Percentiles rank a stretch among this genome's conserved stretches.
phyloP scores from a whole-genome alignment of 1,284 basidiomycete genomes.

The Microbotryum scabiosae region DNA sequence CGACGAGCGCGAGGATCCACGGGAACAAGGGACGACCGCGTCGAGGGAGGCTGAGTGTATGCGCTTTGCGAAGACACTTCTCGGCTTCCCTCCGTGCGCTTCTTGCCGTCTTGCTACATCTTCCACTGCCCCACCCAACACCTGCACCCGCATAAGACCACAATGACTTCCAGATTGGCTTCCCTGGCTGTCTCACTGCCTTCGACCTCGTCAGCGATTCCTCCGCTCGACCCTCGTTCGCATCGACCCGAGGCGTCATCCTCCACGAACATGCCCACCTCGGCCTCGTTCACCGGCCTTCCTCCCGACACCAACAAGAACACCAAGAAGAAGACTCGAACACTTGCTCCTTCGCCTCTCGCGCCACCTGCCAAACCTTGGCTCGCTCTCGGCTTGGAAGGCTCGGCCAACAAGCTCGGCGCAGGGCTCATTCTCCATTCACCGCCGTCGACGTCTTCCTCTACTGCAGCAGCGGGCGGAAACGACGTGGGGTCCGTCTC shows the following conservation, averaged over 20 bases:
- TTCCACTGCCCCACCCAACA: too few species aligned
- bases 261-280: not conserved
- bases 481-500: constrained; percentile 42
- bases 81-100: too few species aligned
- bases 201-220: too few species aligned
- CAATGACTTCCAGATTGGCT: too few species aligned
- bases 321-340: not conserved
- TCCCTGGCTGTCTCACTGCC: too few species aligned
- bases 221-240: too few species aligned
- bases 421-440: constrained; percentile 84
- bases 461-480: constrained; percentile 51
- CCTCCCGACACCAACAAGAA: not conserved
- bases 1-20: not conserved
- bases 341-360: constrained; percentile 12
- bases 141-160: too few species aligned
- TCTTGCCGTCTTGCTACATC: too few species aligned
- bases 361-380: constrained; percentile 8
- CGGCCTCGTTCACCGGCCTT: not conserved
- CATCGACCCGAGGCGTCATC: too few species aligned
- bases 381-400: constrained; percentile 70
- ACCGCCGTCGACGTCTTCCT: constrained; percentile 42
- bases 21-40: too few species aligned
- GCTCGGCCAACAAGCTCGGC: constrained; percentile 97
- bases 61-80: not conserved
- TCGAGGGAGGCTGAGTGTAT: not conserved